Percentiles rank a stretch among this genome's conserved stretches.
Evolutionary conservation across 148 eudicot genomes (phyloP).

Genomic region (Fagopyrum esculentum): DNA sequence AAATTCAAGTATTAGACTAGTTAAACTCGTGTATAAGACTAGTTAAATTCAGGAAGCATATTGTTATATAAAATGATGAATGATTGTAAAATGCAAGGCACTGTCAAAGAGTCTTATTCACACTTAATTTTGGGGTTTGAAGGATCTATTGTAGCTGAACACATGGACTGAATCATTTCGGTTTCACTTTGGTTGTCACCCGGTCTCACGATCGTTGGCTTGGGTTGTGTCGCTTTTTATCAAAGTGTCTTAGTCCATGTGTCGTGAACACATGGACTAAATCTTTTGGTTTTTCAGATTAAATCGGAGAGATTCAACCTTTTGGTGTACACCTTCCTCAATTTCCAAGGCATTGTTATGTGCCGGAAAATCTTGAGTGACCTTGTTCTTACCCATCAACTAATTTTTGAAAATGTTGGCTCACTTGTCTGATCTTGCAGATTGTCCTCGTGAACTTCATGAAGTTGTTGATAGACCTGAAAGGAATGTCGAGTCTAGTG

Average conservation of each 20-base stretch:
- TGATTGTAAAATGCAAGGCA: too few species aligned
- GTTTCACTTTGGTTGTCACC: conserved; percentile 75
- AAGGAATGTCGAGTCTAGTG: background rate
- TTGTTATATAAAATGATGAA: too few species aligned
- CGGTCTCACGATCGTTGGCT: conserved; percentile 71
- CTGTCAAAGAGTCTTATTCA: background rate
- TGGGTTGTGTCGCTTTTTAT: conserved; percentile 88
- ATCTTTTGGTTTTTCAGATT: conserved; percentile 65
- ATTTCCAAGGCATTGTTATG: conserved; percentile 72
- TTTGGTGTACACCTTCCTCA: conserved; percentile 57
- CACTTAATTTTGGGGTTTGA: background rate
- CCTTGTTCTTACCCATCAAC: conserved; percentile 18
- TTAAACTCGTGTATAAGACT: too few species aligned
- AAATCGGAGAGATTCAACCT: conserved; percentile 44
- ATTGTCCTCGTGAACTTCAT: conserved; percentile 15
- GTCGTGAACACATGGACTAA: conserved; percentile 70
- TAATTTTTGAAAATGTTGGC: background rate
- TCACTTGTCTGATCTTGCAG: conserved; percentile 23
- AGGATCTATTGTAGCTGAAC: conserved; percentile 81
- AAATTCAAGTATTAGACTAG: too few species aligned
- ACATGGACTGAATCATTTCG: too few species aligned
- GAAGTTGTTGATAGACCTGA: background rate
- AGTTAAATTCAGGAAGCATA: too few species aligned
- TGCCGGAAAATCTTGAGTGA: conserved; percentile 66
- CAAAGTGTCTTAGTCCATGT: conserved; percentile 61